A percentile compares a stretch with the other conserved stretches of the same genome.
Conservation (phyloP, 1,284 basidiomycete genomes). For the Austropuccinia psidii region DNA sequence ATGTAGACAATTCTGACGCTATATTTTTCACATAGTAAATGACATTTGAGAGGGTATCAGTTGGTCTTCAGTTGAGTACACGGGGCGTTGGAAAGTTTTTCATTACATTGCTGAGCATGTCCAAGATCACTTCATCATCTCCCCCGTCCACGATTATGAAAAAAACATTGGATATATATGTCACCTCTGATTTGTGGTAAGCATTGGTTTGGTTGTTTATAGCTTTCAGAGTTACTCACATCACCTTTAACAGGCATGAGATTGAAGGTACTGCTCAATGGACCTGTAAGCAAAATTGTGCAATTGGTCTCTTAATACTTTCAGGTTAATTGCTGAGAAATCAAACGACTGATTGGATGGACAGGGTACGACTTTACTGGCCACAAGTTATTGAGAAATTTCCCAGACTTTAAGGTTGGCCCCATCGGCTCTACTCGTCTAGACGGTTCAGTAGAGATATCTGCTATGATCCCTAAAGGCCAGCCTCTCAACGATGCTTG, state of each 20-base stretch:
- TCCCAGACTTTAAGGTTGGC: conserved; percentile 52
- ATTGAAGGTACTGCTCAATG: conserved; percentile 54
- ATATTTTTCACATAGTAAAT: conserved; percentile 52
- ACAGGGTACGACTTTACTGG: conserved; percentile 55
- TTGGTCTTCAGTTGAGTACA: conserved; percentile 59
- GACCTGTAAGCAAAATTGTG: conserved; percentile 49
- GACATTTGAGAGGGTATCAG: conserved; percentile 61
- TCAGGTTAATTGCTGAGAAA: neutral
- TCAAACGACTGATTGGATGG: neutral
- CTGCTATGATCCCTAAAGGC: conserved; percentile 48
- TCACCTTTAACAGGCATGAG: conserved; percentile 47
- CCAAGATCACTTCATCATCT: conserved; percentile 54
- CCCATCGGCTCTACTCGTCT: conserved; percentile 55
- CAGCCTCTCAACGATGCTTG: conserved; percentile 52
- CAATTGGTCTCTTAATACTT: neutral
- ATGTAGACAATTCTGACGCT: neutral
- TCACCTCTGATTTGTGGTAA: conserved; percentile 53
- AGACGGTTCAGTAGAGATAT: conserved; percentile 44
- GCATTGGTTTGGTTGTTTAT: neutral
- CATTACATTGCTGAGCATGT: conserved; percentile 54
- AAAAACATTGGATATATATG: conserved; percentile 54
- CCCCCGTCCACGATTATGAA: conserved; percentile 53
- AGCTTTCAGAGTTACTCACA: no score
- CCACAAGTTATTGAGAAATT: conserved; percentile 50
- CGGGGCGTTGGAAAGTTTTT: conserved; percentile 59